These are phyloP conservation scores for Diaporthe batatas DNA, from an alignment of 2,329 filamentous ascomycete genomes.

Conservation along the genomic window DNA sequence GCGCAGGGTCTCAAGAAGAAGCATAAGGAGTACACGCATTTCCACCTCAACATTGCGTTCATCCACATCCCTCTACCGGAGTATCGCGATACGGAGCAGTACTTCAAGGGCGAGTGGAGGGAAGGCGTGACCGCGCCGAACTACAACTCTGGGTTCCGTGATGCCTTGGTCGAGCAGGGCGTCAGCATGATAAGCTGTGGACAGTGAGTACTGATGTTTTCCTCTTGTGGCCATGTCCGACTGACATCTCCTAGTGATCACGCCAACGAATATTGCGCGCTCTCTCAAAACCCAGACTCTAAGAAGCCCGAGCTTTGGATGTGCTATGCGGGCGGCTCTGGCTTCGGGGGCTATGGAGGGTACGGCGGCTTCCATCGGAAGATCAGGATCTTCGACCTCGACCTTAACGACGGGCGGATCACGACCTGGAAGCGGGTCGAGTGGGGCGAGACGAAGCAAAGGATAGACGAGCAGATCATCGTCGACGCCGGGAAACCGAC, in stretches of 20 bases:
- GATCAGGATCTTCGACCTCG: constrained; percentile 90
- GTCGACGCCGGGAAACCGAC: constrained; percentile 70
- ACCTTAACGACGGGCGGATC: constrained; percentile 90
- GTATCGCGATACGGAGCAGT: constrained; percentile 75
- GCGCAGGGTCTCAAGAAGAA: constrained; percentile 79
- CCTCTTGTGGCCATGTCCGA: neutral
- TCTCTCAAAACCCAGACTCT: constrained; percentile 68
- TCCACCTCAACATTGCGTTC: constrained; percentile 96
- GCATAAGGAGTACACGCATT: constrained; percentile 87
- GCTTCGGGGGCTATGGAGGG: constrained; percentile 95
- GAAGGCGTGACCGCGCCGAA: constrained; percentile 89
- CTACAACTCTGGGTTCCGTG: constrained; percentile 93
- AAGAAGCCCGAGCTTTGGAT: constrained; percentile 87
- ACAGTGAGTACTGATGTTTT: constrained; percentile 70
- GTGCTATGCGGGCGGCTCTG: constrained; percentile 94
- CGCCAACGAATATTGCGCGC: constrained; percentile 94
- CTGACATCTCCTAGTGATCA: constrained; percentile 75
- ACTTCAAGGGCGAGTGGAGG: constrained; percentile 78
- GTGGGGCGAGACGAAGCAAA: constrained; percentile 65
- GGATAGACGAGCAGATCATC: constrained; percentile 74
- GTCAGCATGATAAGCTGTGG: constrained; percentile 91
- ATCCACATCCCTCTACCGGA: constrained; percentile 97
- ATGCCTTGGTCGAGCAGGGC: constrained; percentile 87
- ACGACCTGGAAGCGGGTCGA: constrained; percentile 94
- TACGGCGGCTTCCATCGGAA: constrained; percentile 88